Evolutionary conservation across 305 asterid genomes (phyloP).

Genomic region (Solanum hybrid): DNA sequence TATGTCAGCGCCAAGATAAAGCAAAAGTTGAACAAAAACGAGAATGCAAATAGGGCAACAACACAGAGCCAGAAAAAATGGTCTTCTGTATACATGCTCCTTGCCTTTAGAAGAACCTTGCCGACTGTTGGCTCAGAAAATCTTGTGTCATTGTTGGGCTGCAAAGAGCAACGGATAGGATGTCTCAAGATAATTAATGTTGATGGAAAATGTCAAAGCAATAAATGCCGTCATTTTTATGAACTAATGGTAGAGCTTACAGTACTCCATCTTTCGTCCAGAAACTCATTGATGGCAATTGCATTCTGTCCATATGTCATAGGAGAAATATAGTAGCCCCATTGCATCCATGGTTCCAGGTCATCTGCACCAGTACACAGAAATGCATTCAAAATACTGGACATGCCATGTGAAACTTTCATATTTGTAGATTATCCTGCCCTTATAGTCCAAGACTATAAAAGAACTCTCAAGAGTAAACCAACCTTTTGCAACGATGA

Average conservation of each 20-base stretch:
- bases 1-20: slow-evolving; percentile 60
- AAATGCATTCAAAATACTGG: neutral
- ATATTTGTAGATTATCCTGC: neutral
- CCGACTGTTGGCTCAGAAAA: slow-evolving; percentile 67
- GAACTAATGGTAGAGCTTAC: slow-evolving; percentile 32
- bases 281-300: slow-evolving; percentile 74
- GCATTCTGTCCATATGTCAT: slow-evolving; percentile 94
- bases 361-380: slow-evolving; percentile 39
- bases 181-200: slow-evolving; percentile 9
- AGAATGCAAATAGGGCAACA: slow-evolving; percentile 66
- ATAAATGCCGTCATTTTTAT: neutral
- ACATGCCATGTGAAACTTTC: neutral
- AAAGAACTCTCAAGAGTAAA: neutral
- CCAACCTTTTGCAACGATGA: slow-evolving; percentile 81
- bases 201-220: neutral
- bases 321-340: slow-evolving; percentile 82
- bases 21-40: slow-evolving; percentile 60
- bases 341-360: slow-evolving; percentile 70
- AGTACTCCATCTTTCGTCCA: slow-evolving; percentile 77
- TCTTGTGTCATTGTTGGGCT: slow-evolving; percentile 52
- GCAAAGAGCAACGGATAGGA: slow-evolving; percentile 7
- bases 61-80: slow-evolving; percentile 74
- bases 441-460: neutral
- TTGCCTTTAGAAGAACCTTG: slow-evolving; percentile 63
- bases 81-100: slow-evolving; percentile 77